phyloP scores from a whole-genome alignment of 2,329 filamentous ascomycete species.

The Trichoderma polysporum region DNA sequence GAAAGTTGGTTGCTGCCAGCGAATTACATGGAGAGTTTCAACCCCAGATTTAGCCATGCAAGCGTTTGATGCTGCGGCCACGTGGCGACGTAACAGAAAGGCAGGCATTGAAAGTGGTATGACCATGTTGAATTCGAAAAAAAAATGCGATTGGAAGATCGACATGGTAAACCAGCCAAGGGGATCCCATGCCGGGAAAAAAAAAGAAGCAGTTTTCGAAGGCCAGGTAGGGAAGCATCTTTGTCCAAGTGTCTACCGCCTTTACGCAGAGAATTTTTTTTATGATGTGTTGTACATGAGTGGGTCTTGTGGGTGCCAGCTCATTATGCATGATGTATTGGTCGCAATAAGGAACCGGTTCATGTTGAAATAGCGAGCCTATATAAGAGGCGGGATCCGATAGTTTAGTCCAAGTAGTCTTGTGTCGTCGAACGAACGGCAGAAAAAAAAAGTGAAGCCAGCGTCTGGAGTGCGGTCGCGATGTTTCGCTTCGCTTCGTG shows the following conservation, averaged over 20 bases:
- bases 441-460: not conserved
- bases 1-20: not conserved
- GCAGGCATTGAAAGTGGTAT: constrained; percentile 7
- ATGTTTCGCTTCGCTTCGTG: not conserved
- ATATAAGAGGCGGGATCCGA: constrained; percentile 20
- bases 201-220: constrained; percentile 12
- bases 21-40: constrained; percentile 11
- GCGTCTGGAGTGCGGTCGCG: not conserved
- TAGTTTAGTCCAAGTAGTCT: not conserved
- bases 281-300: constrained; percentile 23
- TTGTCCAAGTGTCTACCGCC: not conserved
- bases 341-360: constrained; percentile 13
- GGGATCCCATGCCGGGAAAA: constrained; percentile 7
- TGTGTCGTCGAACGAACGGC: constrained; percentile 8
- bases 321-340: constrained; percentile 23
- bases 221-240: not conserved
- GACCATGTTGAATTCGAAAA: constrained; percentile 12
- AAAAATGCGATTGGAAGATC: constrained; percentile 15
- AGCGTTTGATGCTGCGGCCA: constrained; percentile 15
- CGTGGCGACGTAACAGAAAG: constrained; percentile 21
- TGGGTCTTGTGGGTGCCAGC: constrained; percentile 20
- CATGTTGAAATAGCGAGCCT: constrained; percentile 13
- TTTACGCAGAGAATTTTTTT: constrained; percentile 13
- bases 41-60: constrained; percentile 18
- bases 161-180: not conserved